A percentile compares a stretch with the other conserved stretches of the same genome.
These are phyloP conservation scores for Trichosporon sp. DNA, from an alignment of 1,284 basidiomycete genomes.

Conservation along the genomic window DNA sequence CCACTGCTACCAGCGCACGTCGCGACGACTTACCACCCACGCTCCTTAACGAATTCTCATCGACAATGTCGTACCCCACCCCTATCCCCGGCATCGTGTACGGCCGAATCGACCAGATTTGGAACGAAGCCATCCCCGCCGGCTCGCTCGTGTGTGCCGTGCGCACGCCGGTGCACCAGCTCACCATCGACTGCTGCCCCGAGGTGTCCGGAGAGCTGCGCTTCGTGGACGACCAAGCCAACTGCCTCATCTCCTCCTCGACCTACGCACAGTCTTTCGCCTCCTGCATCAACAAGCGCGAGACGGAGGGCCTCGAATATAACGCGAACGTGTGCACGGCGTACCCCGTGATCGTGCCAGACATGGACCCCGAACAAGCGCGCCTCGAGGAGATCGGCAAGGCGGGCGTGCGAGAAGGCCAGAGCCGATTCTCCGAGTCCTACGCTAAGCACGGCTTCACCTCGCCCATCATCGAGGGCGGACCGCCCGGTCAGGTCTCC, in stretches of 20 bases:
- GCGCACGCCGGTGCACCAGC: not conserved
- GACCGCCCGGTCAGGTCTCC: not conserved
- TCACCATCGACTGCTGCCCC: not conserved
- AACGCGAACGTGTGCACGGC: not conserved
- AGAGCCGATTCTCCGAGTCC: not conserved
- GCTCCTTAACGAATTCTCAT: not conserved
- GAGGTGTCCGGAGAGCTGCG: not conserved
- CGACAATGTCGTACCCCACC: not conserved
- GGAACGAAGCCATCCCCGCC: not conserved
- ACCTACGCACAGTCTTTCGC: not conserved
- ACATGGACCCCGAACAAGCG: not conserved
- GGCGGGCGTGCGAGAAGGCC: not conserved
- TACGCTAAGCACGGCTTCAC: not conserved
- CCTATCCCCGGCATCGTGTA: not conserved
- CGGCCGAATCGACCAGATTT: not conserved
- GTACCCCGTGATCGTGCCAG: not conserved
- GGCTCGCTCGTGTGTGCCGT: not conserved
- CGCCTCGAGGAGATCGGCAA: not conserved
- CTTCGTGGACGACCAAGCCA: not conserved
- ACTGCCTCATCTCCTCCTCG: not conserved
- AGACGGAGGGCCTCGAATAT: not conserved
- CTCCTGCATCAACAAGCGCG: not conserved
- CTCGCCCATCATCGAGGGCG: not conserved
- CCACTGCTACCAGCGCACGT: not conserved
- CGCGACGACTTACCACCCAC: not conserved